Conservation (phyloP, 306 rosid species). For the Potentilla sterilis region DNA sequence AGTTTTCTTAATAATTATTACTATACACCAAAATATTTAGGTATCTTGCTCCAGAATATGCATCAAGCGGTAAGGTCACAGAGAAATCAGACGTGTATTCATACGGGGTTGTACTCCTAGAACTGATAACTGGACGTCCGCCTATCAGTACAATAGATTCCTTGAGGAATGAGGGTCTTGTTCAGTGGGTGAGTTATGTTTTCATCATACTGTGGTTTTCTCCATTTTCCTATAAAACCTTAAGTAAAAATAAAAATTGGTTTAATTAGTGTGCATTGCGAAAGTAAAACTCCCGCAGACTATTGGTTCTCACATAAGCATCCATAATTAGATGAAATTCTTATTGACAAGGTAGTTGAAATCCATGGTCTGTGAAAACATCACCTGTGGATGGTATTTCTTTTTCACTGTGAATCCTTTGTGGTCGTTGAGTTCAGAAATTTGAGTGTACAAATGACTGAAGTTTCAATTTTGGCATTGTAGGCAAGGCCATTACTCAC, state of each 20-base stretch:
- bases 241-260: background rate
- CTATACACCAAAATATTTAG: background rate
- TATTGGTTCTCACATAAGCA: background rate
- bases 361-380: background rate
- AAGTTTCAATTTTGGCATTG: background rate
- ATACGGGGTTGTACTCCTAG: conserved; percentile 27
- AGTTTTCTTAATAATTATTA: background rate
- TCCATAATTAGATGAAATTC: background rate
- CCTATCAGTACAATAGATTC: conserved; percentile 19
- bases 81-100: conserved; percentile 35
- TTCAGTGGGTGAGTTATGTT: conserved; percentile 29
- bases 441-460: background rate
- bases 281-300: background rate
- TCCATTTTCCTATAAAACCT: background rate
- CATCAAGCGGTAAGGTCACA: conserved; percentile 31
- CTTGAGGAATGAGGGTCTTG: conserved; percentile 18
- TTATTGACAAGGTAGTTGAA: background rate
- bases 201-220: background rate
- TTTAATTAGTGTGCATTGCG: background rate
- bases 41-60: conserved; percentile 34
- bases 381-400: background rate
- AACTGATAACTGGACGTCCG: conserved; percentile 28
- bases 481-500: conserved; percentile 35
- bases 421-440: background rate
- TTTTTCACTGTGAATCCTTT: background rate